Conservation (phyloP, 495 filamentous ascomycete genomes). For the Penicillium canescens region DNA sequence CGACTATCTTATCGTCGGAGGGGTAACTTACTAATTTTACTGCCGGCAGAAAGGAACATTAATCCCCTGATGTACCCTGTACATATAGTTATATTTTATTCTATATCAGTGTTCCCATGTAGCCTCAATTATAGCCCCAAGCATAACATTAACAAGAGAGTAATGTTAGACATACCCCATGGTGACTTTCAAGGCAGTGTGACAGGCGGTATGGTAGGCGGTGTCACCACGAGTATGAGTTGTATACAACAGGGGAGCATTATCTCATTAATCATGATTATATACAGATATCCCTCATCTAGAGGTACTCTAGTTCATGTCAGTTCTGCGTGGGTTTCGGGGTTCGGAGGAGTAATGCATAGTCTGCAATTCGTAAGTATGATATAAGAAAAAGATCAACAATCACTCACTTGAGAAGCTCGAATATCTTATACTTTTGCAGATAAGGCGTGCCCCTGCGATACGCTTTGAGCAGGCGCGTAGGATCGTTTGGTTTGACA, state of each 20-base stretch:
- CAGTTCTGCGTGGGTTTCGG: not conserved
- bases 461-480: constrained; percentile 66
- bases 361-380: constrained; percentile 10
- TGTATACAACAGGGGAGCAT: too few species aligned
- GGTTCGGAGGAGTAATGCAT: not conserved
- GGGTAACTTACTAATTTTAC: constrained; percentile 2
- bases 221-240: too few species aligned
- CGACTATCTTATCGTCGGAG: constrained; percentile 28
- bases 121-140: too few species aligned
- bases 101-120: too few species aligned
- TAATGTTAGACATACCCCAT: too few species aligned
- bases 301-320: not conserved
- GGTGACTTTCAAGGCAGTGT: too few species aligned
- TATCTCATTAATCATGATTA: too few species aligned
- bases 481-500: constrained; percentile 48
- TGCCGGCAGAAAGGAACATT: not conserved
- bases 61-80: not conserved
- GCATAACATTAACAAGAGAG: too few species aligned
- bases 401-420: constrained; percentile 66
- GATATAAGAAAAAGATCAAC: not conserved
- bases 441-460: constrained; percentile 67
- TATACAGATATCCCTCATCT: not conserved
- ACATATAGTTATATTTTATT: not conserved
- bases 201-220: too few species aligned
- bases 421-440: constrained; percentile 71